Evolutionary conservation across 352 stramenopile species (phyloP), one percentile per base, ranked within the genome.

Genomic region (Globisporangium abappressorium): DNA sequence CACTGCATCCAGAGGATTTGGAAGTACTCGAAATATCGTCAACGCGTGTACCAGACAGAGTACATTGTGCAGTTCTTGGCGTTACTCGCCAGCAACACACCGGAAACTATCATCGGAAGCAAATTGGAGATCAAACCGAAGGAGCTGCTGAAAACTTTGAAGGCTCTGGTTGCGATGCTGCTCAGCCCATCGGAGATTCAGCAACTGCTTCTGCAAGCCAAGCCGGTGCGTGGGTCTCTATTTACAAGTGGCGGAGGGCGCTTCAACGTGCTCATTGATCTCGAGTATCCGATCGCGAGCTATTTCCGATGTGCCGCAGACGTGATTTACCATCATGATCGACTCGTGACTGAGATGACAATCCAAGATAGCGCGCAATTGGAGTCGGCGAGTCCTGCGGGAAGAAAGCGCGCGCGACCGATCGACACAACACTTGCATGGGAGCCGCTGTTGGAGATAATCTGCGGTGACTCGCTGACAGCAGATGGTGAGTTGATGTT

Each of bases 1-100:
- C 78, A 89, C 34, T 94, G 80, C 67, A 82, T 92, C 67, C 82
- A 80, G 59, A 73, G 80, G 18, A 81, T 80, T 6, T 93, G 86
- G 68, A 87, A 82, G 67, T 18, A 51, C 5, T 78, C 73, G 3
- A 77, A 76, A 18, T 78, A 75, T 20, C 76, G 68, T 18, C 57
- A 76, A 2, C 75, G 77, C 34, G 64, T 65, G 22, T 73, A 74
- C 12, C 71, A 79, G 5, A 77, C 76, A 5, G 80, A 91, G 51
- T 92, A 89, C 73, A 60, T 94, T 3, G 69, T 82, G 57, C 65
- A 87, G 26, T 92, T 90, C 62, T 61, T 91, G 6, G 67, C 83
- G 22, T 38, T 90, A 1, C 90, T 88, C 43, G 70, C 74, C 55
- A 80, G 83, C 65, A 79, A 92, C 54, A 64, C 59, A 24, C 75